phyloP scores from a whole-genome alignment of 2,329 filamentous ascomycete species.

The Fusarium abutilonis region DNA sequence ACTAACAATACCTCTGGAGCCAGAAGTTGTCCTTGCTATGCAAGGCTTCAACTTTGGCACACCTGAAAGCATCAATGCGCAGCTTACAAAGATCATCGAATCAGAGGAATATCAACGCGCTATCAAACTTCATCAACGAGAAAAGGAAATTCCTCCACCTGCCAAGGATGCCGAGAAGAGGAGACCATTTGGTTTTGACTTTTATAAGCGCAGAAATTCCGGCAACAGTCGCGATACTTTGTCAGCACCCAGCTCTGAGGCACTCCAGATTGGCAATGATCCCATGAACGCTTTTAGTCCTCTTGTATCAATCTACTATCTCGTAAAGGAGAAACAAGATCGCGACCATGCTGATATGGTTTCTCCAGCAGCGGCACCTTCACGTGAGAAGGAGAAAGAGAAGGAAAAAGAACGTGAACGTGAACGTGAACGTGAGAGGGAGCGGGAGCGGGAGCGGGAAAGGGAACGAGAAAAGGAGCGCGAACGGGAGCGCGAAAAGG shows the following conservation, averaged over 20 bases:
- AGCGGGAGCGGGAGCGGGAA: slow-evolving; percentile 44
- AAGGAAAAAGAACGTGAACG: slow-evolving; percentile 45
- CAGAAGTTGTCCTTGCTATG: slow-evolving; percentile 89
- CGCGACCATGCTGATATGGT: slow-evolving; percentile 66
- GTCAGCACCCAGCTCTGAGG: slow-evolving; percentile 83
- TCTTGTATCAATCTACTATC: slow-evolving; percentile 91
- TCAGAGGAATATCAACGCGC: slow-evolving; percentile 94
- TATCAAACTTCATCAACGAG: slow-evolving; percentile 74
- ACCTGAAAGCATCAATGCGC: slow-evolving; percentile 80
- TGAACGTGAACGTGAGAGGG: slow-evolving; percentile 45
- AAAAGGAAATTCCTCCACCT: slow-evolving; percentile 67
- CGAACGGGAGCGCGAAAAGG: slow-evolving; percentile 42
- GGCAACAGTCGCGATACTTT: slow-evolving; percentile 89
- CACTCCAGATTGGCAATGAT: slow-evolving; percentile 82
- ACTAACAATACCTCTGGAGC: slow-evolving; percentile 83
- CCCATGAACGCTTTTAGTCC: slow-evolving; percentile 94
- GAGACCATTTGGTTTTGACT: slow-evolving; percentile 89
- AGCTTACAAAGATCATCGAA: slow-evolving; percentile 86
- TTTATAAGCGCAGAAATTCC: slow-evolving; percentile 94
- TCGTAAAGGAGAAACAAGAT: slow-evolving; percentile 94
- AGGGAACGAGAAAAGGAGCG: slow-evolving; percentile 20
- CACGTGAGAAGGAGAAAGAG: slow-evolving; percentile 49
- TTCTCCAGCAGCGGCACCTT: slow-evolving; percentile 58
- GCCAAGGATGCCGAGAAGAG: slow-evolving; percentile 79
- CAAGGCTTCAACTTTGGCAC: slow-evolving; percentile 97